Conservation (phyloP, 768 basidiomycete genomes). For the Clitopilus hobsonii region DNA sequence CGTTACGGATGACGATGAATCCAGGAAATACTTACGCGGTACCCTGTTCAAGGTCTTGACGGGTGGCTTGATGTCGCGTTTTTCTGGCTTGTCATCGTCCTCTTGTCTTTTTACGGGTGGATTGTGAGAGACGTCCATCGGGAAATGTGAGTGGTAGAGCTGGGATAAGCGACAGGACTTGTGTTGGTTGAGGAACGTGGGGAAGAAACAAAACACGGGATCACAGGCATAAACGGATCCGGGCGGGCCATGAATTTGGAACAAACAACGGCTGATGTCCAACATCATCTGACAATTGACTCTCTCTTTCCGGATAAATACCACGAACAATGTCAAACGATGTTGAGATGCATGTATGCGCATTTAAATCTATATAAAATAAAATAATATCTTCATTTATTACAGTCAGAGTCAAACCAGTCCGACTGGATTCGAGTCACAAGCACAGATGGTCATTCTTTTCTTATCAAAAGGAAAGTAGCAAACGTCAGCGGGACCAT, state of each 20-base stretch:
- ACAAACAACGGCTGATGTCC: neutral
- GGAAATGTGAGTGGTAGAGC: neutral
- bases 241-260: constrained; percentile 22
- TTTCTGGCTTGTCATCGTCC: constrained; percentile 50
- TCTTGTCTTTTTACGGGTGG: constrained; percentile 63
- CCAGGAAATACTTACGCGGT: constrained; percentile 59
- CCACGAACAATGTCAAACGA: constrained; percentile 19
- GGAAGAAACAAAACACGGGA: constrained; percentile 1
- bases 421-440: constrained; percentile 73
- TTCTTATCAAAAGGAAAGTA: constrained; percentile 70
- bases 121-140: neutral
- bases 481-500: constrained; percentile 79
- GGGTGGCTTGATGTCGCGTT: constrained; percentile 67
- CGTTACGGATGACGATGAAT: constrained; percentile 7
- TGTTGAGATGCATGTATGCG: constrained; percentile 12
- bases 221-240: neutral
- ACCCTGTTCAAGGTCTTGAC: constrained; percentile 82
- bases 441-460: constrained; percentile 78
- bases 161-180: constrained; percentile 1
- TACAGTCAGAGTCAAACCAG: constrained; percentile 17
- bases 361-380: neutral
- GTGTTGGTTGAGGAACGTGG: constrained; percentile 1
- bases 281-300: neutral
- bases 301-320: neutral
- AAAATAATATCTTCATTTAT: neutral